Conservation (phyloP, 1,139 yeast species). For the Komagataea norvegica region DNA sequence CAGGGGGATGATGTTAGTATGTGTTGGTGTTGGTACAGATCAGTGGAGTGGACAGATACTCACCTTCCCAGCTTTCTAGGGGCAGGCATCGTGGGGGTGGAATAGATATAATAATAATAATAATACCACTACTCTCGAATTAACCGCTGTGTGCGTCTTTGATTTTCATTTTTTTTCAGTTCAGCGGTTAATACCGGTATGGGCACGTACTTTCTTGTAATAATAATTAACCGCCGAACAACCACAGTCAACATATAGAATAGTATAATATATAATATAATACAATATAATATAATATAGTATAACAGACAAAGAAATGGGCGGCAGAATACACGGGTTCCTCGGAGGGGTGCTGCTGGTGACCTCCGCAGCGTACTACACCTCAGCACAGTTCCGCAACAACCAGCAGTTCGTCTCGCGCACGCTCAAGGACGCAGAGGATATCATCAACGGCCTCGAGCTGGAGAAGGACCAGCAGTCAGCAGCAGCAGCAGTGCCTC, state of each 20-base stretch:
- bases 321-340: constrained; percentile 69
- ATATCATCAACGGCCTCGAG: constrained; percentile 47
- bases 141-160: too few species aligned
- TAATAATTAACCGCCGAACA: too few species aligned
- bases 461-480: constrained; percentile 39
- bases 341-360: constrained; percentile 64
- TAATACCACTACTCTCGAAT: too few species aligned
- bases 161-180: too few species aligned
- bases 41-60: background rate
- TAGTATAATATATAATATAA: too few species aligned
- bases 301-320: constrained; percentile 35
- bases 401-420: constrained; percentile 45
- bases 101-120: background rate
- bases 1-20: constrained; percentile 8
- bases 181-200: too few species aligned
- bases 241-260: too few species aligned
- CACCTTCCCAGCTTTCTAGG: constrained; percentile 24
- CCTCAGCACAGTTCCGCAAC: constrained; percentile 52
- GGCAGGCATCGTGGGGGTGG: constrained; percentile 16
- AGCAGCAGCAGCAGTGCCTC: too few species aligned
- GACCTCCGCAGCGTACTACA: constrained; percentile 59
- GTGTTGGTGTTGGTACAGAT: background rate
- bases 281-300: too few species aligned
- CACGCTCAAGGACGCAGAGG: constrained; percentile 45
- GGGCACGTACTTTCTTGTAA: too few species aligned